Base-by-base conservation (phyloP, 2,329 filamentous ascomycete genomes). In the Dactylellina drechsleri region DNA sequence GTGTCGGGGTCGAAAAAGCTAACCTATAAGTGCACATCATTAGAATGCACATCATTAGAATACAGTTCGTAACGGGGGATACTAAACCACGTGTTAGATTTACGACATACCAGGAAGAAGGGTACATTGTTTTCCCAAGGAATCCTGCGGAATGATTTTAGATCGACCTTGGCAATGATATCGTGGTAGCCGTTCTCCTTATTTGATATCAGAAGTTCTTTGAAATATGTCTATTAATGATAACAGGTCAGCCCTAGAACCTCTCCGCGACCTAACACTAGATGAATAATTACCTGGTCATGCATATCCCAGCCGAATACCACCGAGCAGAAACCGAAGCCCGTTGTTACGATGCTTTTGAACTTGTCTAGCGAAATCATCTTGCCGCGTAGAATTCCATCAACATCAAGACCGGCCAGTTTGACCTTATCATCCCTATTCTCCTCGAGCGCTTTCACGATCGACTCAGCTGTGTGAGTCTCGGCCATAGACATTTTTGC, bases 271-370 rank as follows among this genome's bases (percentile, higher is more conserved):
- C 15, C 4, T 5, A 47, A 10, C 31, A 5, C 4, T 36, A 49
- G 28, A 16, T 13, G 43, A 13, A 7, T 5, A 50, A 41, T 6
- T 74, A 76, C 72, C 20, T 89, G 86, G 80, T 97, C 93, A 82
- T 97, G 93, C 92, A 97, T 96, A 83, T 97, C 93, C 93, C 93
- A 97, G 81, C 93, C 93, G 80, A 96, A 97, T 77, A 97, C 89
- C 78, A 97, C 92, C 18, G 91, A 95, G 85, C 93, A 97, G 85
- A 97, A 97, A 64, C 93, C 93, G 79, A 97, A 97, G 60, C 93
- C 93, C 52, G 88, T 86, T 49, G 87, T 83, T n/a, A 90, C 90
- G 62, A 97, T 87, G 31, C 91, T 92, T 43, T 97, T 84, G 82
- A 97, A 97, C 84, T 97, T 97, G 81, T 90, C 91, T 86, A 96